These are phyloP conservation scores for Nasturtium officinale DNA, from an alignment of 345 rosid genomes.

Conservation along the genomic window DNA sequence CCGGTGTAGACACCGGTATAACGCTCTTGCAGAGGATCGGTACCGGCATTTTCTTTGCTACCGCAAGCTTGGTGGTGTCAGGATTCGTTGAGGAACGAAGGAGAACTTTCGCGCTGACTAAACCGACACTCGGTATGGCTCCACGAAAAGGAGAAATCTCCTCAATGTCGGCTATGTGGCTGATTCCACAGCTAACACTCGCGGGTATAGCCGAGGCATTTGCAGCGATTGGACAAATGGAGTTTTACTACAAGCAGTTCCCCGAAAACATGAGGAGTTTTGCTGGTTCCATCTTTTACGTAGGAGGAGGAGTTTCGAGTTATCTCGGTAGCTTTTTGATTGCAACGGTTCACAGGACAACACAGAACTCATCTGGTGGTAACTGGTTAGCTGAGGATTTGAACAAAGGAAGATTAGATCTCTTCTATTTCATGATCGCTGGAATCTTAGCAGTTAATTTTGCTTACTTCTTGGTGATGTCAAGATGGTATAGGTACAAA, in stretches of 20 bases:
- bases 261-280: conserved; percentile 62
- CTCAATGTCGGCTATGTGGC: conserved; percentile 58
- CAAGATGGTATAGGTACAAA: conserved; percentile 51
- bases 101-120: conserved; percentile 48
- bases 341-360: conserved; percentile 37
- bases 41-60: conserved; percentile 49
- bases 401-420: conserved; percentile 54
- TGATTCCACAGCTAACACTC: conserved; percentile 56
- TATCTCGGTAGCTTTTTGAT: conserved; percentile 48
- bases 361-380: conserved; percentile 33
- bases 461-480: conserved; percentile 40
- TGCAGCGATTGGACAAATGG: conserved; percentile 48
- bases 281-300: conserved; percentile 44
- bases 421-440: conserved; percentile 49
- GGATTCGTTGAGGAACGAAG: conserved; percentile 54
- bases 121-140: conserved; percentile 53
- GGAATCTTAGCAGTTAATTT: conserved; percentile 42
- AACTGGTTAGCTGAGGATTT: conserved; percentile 49
- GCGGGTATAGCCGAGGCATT: conserved; percentile 59
- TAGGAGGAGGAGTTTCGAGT: conserved; percentile 44
- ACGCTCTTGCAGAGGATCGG: conserved; percentile 53
- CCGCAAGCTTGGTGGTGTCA: conserved; percentile 44
- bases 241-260: conserved; percentile 59
- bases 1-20: conserved; percentile 52
- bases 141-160: conserved; percentile 54